Conservation (phyloP, 73 alveolate genomes). For the Paramecium octaurelia region DNA sequence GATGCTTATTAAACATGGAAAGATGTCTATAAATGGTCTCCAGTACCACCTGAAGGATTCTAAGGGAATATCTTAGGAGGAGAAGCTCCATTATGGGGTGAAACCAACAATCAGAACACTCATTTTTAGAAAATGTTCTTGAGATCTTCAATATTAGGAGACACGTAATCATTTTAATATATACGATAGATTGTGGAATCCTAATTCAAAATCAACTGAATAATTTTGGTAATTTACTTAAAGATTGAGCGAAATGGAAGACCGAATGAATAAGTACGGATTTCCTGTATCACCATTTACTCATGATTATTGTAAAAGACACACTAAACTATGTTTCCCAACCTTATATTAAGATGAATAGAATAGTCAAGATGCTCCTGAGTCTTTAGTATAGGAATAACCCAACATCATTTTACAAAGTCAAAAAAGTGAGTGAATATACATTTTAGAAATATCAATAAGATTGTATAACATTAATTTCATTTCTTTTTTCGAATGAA, state of each 20-base stretch:
- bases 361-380: neutral
- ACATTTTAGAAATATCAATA: neutral
- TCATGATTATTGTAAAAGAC: conserved; percentile 22
- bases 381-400: no score
- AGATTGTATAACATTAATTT: neutral
- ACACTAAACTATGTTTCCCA: conserved; percentile 15
- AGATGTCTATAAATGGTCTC: conserved; percentile 47
- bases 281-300: conserved; percentile 32
- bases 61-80: conserved; percentile 53
- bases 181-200: conserved; percentile 31
- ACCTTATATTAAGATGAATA: neutral
- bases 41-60: conserved; percentile 37
- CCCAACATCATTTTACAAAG: neutral
- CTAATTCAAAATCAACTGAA: conserved; percentile 20
- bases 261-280: conserved; percentile 9
- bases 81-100: conserved; percentile 62
- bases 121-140: conserved; percentile 35
- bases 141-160: conserved; percentile 51
- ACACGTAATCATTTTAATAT: neutral
- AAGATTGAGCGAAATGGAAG: conserved; percentile 32
- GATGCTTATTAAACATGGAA: conserved; percentile 48
- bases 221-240: neutral
- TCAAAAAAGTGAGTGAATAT: neutral
- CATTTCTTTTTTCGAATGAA: neutral
- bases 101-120: conserved; percentile 52